These are phyloP conservation scores for Colletotrichum echinochloae DNA, from an alignment of 2,329 filamentous ascomycete genomes.

Conservation along the genomic window DNA sequence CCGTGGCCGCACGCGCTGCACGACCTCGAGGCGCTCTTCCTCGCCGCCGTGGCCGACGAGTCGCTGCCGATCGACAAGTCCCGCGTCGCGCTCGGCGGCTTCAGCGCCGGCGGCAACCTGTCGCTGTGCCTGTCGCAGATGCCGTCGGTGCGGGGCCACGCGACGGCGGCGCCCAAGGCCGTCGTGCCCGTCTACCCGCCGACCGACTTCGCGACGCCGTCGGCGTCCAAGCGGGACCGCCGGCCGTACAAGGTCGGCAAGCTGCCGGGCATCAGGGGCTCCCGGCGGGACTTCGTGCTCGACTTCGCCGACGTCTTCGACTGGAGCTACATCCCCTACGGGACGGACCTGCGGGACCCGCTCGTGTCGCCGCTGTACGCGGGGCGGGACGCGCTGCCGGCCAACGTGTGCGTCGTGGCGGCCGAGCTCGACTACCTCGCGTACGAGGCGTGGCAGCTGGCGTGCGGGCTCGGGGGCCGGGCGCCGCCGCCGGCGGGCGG, in stretches of 20 bases:
- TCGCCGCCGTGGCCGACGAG: constrained; percentile 56
- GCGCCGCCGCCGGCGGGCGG: constrained; percentile 1
- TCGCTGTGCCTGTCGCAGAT: constrained; percentile 56
- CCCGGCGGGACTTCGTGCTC: constrained; percentile 38
- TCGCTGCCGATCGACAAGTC: constrained; percentile 59
- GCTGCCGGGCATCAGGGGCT: constrained; percentile 40
- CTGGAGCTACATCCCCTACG: constrained; percentile 50
- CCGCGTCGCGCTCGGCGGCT: constrained; percentile 59
- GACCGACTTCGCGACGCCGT: constrained; percentile 49
- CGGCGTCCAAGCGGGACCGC: constrained; percentile 43
- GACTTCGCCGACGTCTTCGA: constrained; percentile 47
- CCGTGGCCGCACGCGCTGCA: constrained; percentile 59
- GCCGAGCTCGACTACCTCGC: constrained; percentile 54
- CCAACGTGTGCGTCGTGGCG: constrained; percentile 51
- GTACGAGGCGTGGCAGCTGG: constrained; percentile 41
- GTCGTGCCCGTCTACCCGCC: constrained; percentile 58
- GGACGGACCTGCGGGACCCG: constrained; percentile 48
- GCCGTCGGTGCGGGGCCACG: constrained; percentile 48
- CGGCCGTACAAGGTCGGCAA: constrained; percentile 45
- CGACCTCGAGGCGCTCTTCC: constrained; percentile 59
- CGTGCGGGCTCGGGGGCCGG: constrained; percentile 42
- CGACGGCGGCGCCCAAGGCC: constrained; percentile 45
- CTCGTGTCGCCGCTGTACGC: constrained; percentile 52
- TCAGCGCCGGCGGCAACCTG: constrained; percentile 65
- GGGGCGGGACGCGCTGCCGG: constrained; percentile 47